These are phyloP conservation scores for Phalaenopsis hybrid DNA, from an alignment of 116 monocot genomes.

Conservation along the genomic window DNA sequence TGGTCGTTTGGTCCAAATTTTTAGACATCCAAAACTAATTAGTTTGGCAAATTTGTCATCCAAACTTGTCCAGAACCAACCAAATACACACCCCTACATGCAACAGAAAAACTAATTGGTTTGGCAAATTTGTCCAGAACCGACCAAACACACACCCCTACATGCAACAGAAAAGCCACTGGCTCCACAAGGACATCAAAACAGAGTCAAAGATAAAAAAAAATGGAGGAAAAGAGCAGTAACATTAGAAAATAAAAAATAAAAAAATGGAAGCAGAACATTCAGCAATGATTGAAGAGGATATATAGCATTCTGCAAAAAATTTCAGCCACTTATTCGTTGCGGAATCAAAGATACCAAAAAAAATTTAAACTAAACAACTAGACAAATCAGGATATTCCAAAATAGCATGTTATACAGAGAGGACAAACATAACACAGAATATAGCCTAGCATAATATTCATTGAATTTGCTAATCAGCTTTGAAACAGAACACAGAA, in stretches of 20 bases:
- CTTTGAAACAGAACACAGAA: background rate
- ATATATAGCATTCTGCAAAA: background rate
- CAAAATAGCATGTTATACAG: background rate
- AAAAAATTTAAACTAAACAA: background rate
- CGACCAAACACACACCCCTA: too few relatives aligned
- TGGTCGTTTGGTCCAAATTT: too few relatives aligned
- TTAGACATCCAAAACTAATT: too few relatives aligned
- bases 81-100: background rate
- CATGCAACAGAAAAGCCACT: background rate
- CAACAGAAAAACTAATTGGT: background rate
- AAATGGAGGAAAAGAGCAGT: background rate
- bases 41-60: too few relatives aligned
- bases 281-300: background rate
- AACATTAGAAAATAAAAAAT: background rate
- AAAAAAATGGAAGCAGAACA: background rate
- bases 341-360: background rate
- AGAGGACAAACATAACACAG: background rate
- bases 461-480: background rate
- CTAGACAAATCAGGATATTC: background rate
- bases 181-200: background rate
- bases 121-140: too few relatives aligned
- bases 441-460: background rate
- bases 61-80: background rate
- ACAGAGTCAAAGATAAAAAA: background rate
- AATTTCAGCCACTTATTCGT: background rate